phyloP scores from a whole-genome alignment of 768 basidiomycete genomes.

The Pleurotus salmoneostramineus region DNA sequence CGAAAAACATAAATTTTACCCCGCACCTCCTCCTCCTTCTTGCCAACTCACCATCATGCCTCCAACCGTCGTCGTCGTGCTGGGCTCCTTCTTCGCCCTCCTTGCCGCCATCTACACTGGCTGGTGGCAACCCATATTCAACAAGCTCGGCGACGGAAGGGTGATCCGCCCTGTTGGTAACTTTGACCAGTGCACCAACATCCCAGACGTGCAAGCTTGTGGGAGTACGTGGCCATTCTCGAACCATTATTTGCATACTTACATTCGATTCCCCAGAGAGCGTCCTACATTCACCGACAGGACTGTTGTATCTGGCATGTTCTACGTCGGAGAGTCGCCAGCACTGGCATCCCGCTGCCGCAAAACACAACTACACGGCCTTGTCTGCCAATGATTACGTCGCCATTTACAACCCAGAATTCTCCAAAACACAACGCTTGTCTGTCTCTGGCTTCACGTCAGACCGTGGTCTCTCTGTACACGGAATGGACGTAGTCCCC shows the following conservation, averaged over 20 bases:
- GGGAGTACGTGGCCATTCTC: conserved; percentile 42
- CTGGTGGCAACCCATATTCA: conserved; percentile 41
- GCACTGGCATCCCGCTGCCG: conserved; percentile 48
- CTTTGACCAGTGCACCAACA: conserved; percentile 34
- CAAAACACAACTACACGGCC: conserved; percentile 31
- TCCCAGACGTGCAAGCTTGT: conserved; percentile 59
- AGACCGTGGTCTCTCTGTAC: conserved; percentile 45
- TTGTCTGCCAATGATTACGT: conserved; percentile 48
- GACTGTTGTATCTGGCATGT: conserved; percentile 61
- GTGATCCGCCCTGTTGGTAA: conserved; percentile 42
- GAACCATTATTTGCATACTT: neutral
- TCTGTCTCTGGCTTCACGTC: conserved; percentile 32
- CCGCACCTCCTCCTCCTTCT: neutral
- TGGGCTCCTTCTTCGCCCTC: conserved; percentile 21
- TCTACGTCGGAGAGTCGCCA: conserved; percentile 43
- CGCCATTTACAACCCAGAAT: conserved; percentile 52
- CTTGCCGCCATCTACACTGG: conserved; percentile 44
- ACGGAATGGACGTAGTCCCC: conserved; percentile 68
- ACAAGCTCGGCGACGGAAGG: conserved; percentile 39
- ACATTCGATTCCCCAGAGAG: conserved; percentile 34
- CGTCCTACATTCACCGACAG: conserved; percentile 53
- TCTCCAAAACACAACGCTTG: conserved; percentile 42
- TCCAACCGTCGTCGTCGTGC: conserved; percentile 1
- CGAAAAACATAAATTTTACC: neutral
- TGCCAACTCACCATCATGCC: conserved; percentile 2